Conservation (phyloP, 108 stramenopile genomes). For the Pseudonitzschia delicatissima region DNA sequence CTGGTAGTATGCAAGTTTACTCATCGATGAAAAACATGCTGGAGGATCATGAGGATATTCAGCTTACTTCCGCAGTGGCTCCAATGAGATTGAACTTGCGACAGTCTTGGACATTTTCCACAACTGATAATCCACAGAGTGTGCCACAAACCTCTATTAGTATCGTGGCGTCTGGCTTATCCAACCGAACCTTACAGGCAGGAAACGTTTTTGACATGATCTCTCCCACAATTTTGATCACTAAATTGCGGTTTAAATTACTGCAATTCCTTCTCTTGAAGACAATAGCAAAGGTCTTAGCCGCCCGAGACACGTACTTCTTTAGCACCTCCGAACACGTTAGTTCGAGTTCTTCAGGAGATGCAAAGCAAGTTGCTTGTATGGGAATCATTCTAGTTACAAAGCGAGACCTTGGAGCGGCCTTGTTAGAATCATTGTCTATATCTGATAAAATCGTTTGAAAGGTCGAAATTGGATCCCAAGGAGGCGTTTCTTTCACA, state of each 20-base stretch:
- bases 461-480: slow-evolving; percentile 74
- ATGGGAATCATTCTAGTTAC: slow-evolving; percentile 82
- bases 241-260: slow-evolving; percentile 34
- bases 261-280: slow-evolving; percentile 64
- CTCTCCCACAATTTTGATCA: slow-evolving; percentile 50
- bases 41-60: too few relatives aligned
- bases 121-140: slow-evolving; percentile 60
- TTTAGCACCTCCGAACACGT: slow-evolving; percentile 43
- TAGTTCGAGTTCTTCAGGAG: slow-evolving; percentile 58
- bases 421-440: slow-evolving; percentile 20
- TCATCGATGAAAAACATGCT: too few relatives aligned
- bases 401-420: slow-evolving; percentile 44
- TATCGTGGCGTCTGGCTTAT: slow-evolving; percentile 64
- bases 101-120: slow-evolving; percentile 28
- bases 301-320: slow-evolving; percentile 20
- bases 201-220: slow-evolving; percentile 20
- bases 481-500: slow-evolving; percentile 21
- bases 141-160: slow-evolving; percentile 69
- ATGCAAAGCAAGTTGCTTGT: slow-evolving; percentile 77
- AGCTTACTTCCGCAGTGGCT: slow-evolving; percentile 17
- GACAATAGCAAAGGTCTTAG: slow-evolving; percentile 58
- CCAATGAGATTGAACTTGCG: slow-evolving; percentile 35
- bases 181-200: slow-evolving; percentile 49
- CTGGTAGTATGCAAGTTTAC: too few relatives aligned
- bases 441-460: slow-evolving; percentile 45